Evolutionary conservation across 371 early-diverging fungal species (phyloP).

Genomic region (Rhizopus delemar): DNA sequence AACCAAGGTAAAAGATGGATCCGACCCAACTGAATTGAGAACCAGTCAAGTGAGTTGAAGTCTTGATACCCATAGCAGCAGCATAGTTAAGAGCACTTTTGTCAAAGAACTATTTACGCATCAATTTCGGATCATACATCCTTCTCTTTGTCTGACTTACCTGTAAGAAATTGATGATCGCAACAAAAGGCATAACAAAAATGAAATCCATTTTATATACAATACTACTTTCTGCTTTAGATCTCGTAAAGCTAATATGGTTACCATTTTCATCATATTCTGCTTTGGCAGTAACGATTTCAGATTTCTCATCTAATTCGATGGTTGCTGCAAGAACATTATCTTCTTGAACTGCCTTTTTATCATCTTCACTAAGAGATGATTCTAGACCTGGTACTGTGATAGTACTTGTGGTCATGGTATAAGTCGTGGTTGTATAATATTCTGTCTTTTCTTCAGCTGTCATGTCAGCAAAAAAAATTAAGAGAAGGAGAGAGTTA

Average conservation of each 20-base stretch:
- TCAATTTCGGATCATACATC: too few species aligned
- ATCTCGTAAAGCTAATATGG: slow-evolving; percentile 18
- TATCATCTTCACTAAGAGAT: background rate
- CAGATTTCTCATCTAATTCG: slow-evolving; percentile 5
- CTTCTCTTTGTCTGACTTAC: slow-evolving; percentile 1
- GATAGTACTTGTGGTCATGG: background rate
- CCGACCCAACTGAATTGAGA: slow-evolving; percentile 35
- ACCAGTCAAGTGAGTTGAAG: slow-evolving; percentile 26
- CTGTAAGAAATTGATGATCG: slow-evolving; percentile 27
- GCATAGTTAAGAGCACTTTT: slow-evolving; percentile 47
- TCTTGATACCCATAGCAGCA: slow-evolving; percentile 30
- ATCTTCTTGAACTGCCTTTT: background rate
- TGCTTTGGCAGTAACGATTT: background rate
- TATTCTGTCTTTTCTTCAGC: slow-evolving; percentile 22
- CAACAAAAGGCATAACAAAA: slow-evolving; percentile 27
- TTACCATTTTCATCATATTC: slow-evolving; percentile 34
- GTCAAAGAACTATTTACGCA: slow-evolving; percentile 35
- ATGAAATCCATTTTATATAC: slow-evolving; percentile 23
- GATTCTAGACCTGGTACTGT: slow-evolving; percentile 8
- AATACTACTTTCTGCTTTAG: slow-evolving; percentile 15
- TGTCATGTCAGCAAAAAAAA: slow-evolving; percentile 21
- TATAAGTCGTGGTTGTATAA: background rate
- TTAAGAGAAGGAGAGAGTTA: slow-evolving; percentile 4
- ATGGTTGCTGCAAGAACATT: slow-evolving; percentile 5
- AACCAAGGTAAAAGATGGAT: slow-evolving; percentile 28